Evolutionary conservation across 768 basidiomycete genomes (phyloP), one percentile per base, ranked within the genome.

Genomic region (Coprinopsis sp.): DNA sequence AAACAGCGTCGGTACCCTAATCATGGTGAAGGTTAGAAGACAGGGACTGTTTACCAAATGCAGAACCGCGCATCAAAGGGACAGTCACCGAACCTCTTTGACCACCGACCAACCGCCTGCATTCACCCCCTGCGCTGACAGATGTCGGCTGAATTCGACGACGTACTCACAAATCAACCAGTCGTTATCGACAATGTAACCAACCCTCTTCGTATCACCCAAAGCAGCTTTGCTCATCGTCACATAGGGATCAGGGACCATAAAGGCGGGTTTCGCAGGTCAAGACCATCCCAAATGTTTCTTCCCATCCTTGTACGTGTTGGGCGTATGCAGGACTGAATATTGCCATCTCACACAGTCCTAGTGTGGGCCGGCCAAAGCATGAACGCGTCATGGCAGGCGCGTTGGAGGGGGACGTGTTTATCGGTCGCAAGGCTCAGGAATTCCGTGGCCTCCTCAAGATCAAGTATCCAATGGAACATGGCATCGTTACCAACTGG

Each of bases 281-380:
- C 90, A 97, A 68, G 95, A 97, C 67, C 93, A 96, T 63, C 96
- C 96, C 33, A 96, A 96, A 79, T 97, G 94, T 64, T 98, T 94
- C 77, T 98, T 98, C 61, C 94, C 96, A 52, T 96, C 93, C 54
- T 97, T 92, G 94, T 96, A 70, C 72, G 92, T 82, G 60, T 60
- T 54, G 53, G 65, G 59, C 64, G 65, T 70, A 19, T 25, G 10
- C 70, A 64, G 58, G 55, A 50, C 54, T 57, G 54, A 55, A 52
- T 47, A 54, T 49, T 55, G 51, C 49, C 51, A 50, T 44, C 51
- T 33, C 47, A 30, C 39, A 38, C 43, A n/a, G 37, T 41, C 25
- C 27, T 63, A 94, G 91, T 66, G 91, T 97, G 55, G 96, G 96
- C 22, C 78, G 96, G 48, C 96, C 96, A 56, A 99, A 99, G 65